Evolutionary conservation across 163 green algal genomes (phyloP), one percentile per base, ranked within the genome.

Genomic region (Scenedesmus sp.): DNA sequence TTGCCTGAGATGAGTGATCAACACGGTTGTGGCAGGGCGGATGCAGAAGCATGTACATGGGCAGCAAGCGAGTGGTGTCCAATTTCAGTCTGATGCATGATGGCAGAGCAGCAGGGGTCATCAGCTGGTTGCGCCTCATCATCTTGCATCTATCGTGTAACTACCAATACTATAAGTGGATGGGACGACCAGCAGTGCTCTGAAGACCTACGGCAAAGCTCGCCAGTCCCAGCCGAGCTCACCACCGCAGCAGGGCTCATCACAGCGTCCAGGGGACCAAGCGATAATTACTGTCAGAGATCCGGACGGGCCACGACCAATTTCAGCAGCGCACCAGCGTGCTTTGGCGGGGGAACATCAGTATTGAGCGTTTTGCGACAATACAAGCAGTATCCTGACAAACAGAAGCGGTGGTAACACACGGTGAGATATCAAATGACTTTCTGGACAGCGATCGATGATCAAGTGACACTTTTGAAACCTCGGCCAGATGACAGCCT

Each of bases 221-320:
- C 9, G 65, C 65, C 65, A 76, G 65, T 76, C 30, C 9, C 26
- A 76, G 65, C 65, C 65, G 65, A 76, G 65, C 65, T 76, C 30
- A 76, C 65, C 65, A 76, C 65, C 30, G 65, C 65, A 76, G 65
- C 65, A 76, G 65, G 65, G 65, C 65, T 76, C 65, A 76, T 76
- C 65, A 30, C 30, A 40, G 65, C 65, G 65, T 76, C 65, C 65
- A 16, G 65, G 5, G 9, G 15, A 40, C 65, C 1, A 40, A 30
- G 2, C 37, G 2, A 2, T 40, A 40, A 22, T 37, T n/a, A n/a
- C 7, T 76, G 30, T 3, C n/a, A 6, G 6, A 40, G 30, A 76
- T 40, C 65, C 30, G 7, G 7, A 30, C 65, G 20, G 3, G 3
- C 65, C 24, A 40, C 3, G 9, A 4, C 65, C 40, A 24, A 26